phyloP scores from a whole-genome alignment of 805 yeast species.

The Cyberlindnera amylophila region DNA sequence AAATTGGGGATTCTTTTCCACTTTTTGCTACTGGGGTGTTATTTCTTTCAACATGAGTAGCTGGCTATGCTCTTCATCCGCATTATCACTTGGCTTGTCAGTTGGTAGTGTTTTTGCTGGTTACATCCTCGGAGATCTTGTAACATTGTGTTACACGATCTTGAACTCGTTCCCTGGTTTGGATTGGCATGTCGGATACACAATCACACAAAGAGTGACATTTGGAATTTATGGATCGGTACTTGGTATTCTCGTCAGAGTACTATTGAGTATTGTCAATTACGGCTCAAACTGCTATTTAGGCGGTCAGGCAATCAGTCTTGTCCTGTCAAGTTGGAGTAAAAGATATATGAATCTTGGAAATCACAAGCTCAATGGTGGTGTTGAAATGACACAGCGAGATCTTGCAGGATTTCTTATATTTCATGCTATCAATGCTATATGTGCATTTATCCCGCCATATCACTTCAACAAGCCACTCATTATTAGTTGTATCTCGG shows the following conservation, averaged over 20 bases:
- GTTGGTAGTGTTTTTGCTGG: constrained; percentile 44
- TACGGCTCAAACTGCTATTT: constrained; percentile 44
- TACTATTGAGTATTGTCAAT: constrained; percentile 43
- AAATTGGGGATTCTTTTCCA: constrained; percentile 39
- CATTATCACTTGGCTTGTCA: constrained; percentile 41
- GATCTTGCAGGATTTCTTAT: constrained; percentile 39
- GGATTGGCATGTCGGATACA: constrained; percentile 47
- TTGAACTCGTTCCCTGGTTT: constrained; percentile 46
- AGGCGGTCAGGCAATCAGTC: constrained; percentile 39
- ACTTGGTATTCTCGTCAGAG: constrained; percentile 38
- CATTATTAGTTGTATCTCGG: constrained; percentile 31
- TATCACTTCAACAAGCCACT: constrained; percentile 35
- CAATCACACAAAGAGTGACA: constrained; percentile 41
- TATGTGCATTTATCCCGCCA: constrained; percentile 40
- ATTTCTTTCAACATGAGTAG: constrained; percentile 42
- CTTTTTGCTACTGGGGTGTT: constrained; percentile 43
- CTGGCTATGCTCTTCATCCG: constrained; percentile 43
- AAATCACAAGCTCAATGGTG: neutral
- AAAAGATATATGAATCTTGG: constrained; percentile 27
- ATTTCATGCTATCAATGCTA: constrained; percentile 40
- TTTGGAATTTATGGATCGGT: constrained; percentile 45
- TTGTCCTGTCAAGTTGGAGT: constrained; percentile 39
- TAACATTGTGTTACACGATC: constrained; percentile 41
- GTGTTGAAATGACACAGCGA: constrained; percentile 16
- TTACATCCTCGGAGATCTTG: constrained; percentile 39